These are phyloP conservation scores for Debaryomyces subglobosus DNA, from an alignment of 1,139 yeast species.

Conservation along the genomic window DNA sequence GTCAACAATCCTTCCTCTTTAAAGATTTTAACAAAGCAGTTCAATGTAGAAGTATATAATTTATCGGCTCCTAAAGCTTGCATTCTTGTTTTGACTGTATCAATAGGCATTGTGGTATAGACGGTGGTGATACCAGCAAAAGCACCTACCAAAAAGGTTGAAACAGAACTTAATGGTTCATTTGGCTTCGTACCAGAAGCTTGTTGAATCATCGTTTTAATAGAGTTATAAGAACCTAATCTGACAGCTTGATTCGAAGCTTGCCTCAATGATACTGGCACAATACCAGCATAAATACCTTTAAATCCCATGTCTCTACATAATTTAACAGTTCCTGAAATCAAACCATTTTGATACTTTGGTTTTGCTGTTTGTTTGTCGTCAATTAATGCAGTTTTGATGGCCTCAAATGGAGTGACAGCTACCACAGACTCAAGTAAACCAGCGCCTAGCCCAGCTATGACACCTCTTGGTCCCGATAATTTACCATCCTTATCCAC, in stretches of 20 bases:
- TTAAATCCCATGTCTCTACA: slow-evolving; percentile 76
- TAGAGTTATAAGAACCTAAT: slow-evolving; percentile 87
- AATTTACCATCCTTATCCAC: slow-evolving; percentile 85
- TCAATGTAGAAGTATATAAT: slow-evolving; percentile 70
- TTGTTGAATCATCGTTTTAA: slow-evolving; percentile 80
- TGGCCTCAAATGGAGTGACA: slow-evolving; percentile 96
- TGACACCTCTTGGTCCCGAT: slow-evolving; percentile 85
- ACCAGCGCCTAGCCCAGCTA: slow-evolving; percentile 98
- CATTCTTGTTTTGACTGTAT: slow-evolving; percentile 97
- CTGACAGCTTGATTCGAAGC: slow-evolving; percentile 96
- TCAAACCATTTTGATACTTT: slow-evolving; percentile 69
- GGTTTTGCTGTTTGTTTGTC: slow-evolving; percentile 81
- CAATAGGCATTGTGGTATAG: slow-evolving; percentile 96
- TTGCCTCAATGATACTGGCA: slow-evolving; percentile 93
- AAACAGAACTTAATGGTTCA: slow-evolving; percentile 74
- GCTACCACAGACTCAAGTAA: slow-evolving; percentile 88
- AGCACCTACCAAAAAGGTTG: slow-evolving; percentile 90
- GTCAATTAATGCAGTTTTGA: slow-evolving; percentile 93
- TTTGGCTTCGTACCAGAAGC: slow-evolving; percentile 64
- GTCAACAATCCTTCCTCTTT: slow-evolving; percentile 89
- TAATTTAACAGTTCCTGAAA: slow-evolving; percentile 64
- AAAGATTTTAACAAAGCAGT: slow-evolving; percentile 81
- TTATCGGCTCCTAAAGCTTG: slow-evolving; percentile 84
- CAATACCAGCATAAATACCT: slow-evolving; percentile 85
- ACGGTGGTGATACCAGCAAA: slow-evolving; percentile 93